Percentiles rank a stretch among this genome's conserved stretches.
Evolutionary conservation across 2,329 filamentous ascomycete genomes (phyloP).

Genomic region (Ustulina deusta): DNA sequence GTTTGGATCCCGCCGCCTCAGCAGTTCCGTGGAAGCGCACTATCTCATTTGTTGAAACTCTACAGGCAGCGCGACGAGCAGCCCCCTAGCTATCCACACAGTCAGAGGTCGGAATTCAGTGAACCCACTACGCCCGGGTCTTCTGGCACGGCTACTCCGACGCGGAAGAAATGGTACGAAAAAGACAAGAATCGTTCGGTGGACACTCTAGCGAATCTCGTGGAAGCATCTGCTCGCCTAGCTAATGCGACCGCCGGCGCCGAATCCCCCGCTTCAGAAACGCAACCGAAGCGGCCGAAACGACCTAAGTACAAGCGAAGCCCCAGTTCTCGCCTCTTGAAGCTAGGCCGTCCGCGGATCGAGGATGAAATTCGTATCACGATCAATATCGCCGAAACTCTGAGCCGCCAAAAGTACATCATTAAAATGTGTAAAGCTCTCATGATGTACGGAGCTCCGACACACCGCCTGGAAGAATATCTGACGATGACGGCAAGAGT

Average conservation of each 20-base stretch:
- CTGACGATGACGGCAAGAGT: constrained; percentile 91
- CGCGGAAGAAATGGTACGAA: constrained; percentile 61
- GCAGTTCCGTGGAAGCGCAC: constrained; percentile 59
- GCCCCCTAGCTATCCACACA: constrained; percentile 44
- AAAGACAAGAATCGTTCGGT: constrained; percentile 61
- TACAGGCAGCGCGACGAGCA: constrained; percentile 56
- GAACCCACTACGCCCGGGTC: constrained; percentile 53
- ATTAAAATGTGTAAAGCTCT: constrained; percentile 85
- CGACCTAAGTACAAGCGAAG: constrained; percentile 54
- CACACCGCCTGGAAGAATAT: constrained; percentile 91
- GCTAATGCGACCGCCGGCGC: constrained; percentile 51
- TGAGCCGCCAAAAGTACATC: constrained; percentile 85
- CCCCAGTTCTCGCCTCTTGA: constrained; percentile 50
- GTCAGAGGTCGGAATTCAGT: constrained; percentile 48
- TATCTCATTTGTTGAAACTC: constrained; percentile 61
- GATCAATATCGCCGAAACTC: constrained; percentile 71
- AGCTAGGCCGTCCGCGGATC: constrained; percentile 56
- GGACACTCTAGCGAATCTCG: constrained; percentile 61
- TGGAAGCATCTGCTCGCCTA: constrained; percentile 59
- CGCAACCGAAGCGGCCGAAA: constrained; percentile 48
- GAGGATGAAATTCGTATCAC: constrained; percentile 61
- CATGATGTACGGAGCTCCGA: constrained; percentile 92
- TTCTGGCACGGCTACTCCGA: constrained; percentile 58
- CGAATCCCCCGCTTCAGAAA: constrained; percentile 32
- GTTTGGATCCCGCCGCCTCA: constrained; percentile 56